Base-by-base conservation (phyloP, 2,329 filamentous ascomycete genomes). In the Pseudopyricularia javanii region DNA sequence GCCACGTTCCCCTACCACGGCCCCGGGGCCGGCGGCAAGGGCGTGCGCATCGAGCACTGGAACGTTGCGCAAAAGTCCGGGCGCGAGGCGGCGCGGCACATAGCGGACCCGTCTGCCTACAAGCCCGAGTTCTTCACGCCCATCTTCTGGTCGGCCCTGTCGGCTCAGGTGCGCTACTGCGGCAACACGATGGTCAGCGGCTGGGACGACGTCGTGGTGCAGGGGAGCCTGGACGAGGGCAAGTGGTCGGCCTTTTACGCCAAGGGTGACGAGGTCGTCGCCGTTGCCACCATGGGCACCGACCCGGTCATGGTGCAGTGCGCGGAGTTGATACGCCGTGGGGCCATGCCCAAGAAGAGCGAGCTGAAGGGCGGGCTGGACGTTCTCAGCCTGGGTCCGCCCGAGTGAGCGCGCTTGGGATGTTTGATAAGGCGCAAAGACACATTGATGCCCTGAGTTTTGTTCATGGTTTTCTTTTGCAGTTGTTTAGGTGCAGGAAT, bases 1-100 rank as follows among this genome's bases (percentile, higher is more conserved):
- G 91, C 93, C 12, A 91, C 87, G 0, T 96, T 89, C 68, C 93
- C 93, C 0, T 98, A 98, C 72, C 79, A 88, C 66, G 93, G 93
- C 1, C 93, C 93, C 0, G 90, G 88, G 24, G 85, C 88, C 26
- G 77, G 85, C 15, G 88, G 87, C 56, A 76, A 75, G 47, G 76
- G 78, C 17, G 80, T 86, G 1, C 85, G 93, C 57, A 96, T 97
- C 63, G 93, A 98, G 74, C 93, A 98, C 67, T 98, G 93, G 93
- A 91, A 96, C 68, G 93, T 98, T 3, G 93, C 93, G 4, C 93
- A 97, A 64, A 96, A 97, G 63, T 76, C 88, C 2, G 93, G 93
- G 3, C 86, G 91, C 45, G 77, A 79, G 24, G 91, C 86, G 1
- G 93, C 90, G 2, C 75, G 75, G 51, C 80, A 87, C 60, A 95